Percentiles rank a stretch among this genome's conserved stretches.
phyloP scores from a whole-genome alignment of 768 basidiomycete genomes.

The Chlorophyllum brunneum region DNA sequence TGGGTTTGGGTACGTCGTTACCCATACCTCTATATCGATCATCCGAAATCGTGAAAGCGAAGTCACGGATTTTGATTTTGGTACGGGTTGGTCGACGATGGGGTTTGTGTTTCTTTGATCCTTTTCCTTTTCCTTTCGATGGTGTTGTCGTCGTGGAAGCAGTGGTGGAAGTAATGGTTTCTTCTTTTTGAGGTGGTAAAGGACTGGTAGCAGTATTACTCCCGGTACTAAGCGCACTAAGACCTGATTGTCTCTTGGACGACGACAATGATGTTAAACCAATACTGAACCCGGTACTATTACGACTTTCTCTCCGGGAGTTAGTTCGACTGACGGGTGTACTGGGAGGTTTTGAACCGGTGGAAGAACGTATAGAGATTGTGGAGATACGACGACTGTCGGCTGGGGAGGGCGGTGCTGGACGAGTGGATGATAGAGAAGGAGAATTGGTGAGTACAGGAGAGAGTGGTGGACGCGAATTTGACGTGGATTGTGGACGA shows the following conservation, averaged over 20 bases:
- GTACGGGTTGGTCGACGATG: background rate
- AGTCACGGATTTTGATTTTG: conserved; percentile 42
- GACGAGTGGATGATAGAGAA: background rate
- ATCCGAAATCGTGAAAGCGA: conserved; percentile 31
- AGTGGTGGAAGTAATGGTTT: conserved; percentile 2
- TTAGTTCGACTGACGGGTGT: background rate
- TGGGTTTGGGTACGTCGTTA: conserved; percentile 35
- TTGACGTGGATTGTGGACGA: conserved; percentile 1
- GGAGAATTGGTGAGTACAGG: background rate
- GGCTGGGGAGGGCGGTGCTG: background rate
- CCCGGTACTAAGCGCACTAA: background rate
- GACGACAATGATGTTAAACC: background rate
- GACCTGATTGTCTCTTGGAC: background rate
- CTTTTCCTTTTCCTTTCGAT: too few species aligned
- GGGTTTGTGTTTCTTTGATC: background rate
- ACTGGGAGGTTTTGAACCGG: too few species aligned
- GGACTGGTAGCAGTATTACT: background rate
- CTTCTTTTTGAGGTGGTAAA: background rate
- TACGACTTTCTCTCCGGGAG: background rate
- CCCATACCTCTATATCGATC: conserved; percentile 38
- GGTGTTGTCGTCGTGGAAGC: background rate
- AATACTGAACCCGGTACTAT: too few species aligned
- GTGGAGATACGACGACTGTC: background rate
- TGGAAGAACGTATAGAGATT: background rate
- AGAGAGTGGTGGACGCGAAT: background rate